These are phyloP conservation scores for Claviceps paspali DNA, from an alignment of 2,329 filamentous ascomycete genomes.

Conservation along the genomic window DNA sequence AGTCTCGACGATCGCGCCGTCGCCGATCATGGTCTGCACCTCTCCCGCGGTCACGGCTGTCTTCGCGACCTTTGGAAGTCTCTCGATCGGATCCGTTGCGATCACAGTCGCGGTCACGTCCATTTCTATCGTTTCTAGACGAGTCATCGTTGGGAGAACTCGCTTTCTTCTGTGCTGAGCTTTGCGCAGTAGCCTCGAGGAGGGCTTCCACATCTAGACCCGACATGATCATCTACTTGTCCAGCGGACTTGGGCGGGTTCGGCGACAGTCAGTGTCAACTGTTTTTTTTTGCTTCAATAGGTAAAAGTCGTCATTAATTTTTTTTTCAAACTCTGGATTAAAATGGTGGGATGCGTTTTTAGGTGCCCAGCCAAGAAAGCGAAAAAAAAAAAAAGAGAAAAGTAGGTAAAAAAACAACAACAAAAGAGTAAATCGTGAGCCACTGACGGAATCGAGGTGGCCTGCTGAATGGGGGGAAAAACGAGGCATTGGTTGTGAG, in stretches of 20 bases:
- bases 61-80: conserved; percentile 38
- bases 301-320: too few relatives aligned
- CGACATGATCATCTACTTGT: conserved; percentile 25
- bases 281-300: too few relatives aligned
- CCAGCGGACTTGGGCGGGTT: neutral
- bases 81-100: conserved; percentile 37
- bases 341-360: too few relatives aligned
- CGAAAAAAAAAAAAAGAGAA: too few relatives aligned
- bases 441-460: neutral
- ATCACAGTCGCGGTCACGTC: conserved; percentile 15
- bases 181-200: conserved; percentile 68
- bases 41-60: conserved; percentile 39
- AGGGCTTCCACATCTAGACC: conserved; percentile 71
- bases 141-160: conserved; percentile 36
- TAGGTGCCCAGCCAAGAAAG: too few relatives aligned
- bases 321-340: too few relatives aligned
- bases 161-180: conserved; percentile 32
- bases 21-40: conserved; percentile 40
- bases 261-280: neutral
- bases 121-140: conserved; percentile 21
- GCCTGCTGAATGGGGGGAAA: too few relatives aligned
- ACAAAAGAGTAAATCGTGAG: too few relatives aligned
- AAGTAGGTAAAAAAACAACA: too few relatives aligned
- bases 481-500: too few relatives aligned
- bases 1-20: conserved; percentile 37